Conservation (phyloP, 1,139 yeast species). For the Taphrina flavorubra region DNA sequence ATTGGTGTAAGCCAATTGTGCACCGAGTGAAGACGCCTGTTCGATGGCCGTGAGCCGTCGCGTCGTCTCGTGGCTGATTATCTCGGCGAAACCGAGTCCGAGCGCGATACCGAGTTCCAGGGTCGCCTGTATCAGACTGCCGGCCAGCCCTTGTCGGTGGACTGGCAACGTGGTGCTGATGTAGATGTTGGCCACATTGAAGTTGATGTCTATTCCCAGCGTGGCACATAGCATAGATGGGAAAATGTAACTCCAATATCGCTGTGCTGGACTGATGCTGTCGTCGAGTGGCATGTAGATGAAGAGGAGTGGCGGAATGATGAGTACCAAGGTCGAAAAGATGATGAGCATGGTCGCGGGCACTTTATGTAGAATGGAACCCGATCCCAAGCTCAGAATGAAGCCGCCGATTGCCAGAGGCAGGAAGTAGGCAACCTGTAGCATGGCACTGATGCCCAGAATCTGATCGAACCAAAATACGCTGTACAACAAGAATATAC, state of each 20-base stretch:
- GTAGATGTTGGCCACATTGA: slow-evolving; percentile 29
- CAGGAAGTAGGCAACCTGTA: slow-evolving; percentile 19
- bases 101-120: slow-evolving; percentile 26
- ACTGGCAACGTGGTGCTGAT: slow-evolving; percentile 22
- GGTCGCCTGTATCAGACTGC: slow-evolving; percentile 20
- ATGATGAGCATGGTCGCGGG: slow-evolving; percentile 13
- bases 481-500: slow-evolving; percentile 16
- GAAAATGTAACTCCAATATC: slow-evolving; percentile 22
- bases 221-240: slow-evolving; percentile 28
- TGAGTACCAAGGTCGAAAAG: slow-evolving; percentile 16
- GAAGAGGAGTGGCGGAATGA: slow-evolving; percentile 16
- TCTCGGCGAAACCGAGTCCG: slow-evolving; percentile 20
- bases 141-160: slow-evolving; percentile 18
- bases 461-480: slow-evolving; percentile 23
- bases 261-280: slow-evolving; percentile 11
- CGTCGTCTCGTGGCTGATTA: slow-evolving; percentile 13
- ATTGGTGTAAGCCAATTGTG: background rate
- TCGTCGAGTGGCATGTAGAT: slow-evolving; percentile 23
- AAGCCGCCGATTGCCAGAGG: slow-evolving; percentile 23
- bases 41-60: background rate
- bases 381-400: slow-evolving; percentile 20
- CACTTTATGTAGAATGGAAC: slow-evolving; percentile 1
- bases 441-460: slow-evolving; percentile 11
- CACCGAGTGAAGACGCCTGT: background rate
- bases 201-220: slow-evolving; percentile 26